These are phyloP conservation scores for Aureobasidium sp. DNA, from an alignment of 2,329 filamentous ascomycete species.

Conservation along the genomic window DNA sequence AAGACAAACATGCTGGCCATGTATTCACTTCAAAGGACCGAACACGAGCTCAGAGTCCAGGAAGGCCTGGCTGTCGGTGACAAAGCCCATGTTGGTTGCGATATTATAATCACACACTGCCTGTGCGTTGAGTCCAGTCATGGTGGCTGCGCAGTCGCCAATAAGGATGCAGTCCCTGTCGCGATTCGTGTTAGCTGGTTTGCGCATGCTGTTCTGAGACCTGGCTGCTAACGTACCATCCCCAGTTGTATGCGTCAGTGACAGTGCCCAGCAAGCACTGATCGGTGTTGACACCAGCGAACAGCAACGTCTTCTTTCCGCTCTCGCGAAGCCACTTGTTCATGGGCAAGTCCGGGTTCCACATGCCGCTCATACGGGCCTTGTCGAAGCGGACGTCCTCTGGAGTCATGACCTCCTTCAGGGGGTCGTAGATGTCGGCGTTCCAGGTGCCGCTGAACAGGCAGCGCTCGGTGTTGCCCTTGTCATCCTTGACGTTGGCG, in stretches of 20 bases:
- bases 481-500: constrained; percentile 28
- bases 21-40: constrained; percentile 6
- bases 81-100: constrained; percentile 36
- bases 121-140: constrained; percentile 33
- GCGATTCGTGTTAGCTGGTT: background rate
- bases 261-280: constrained; percentile 36
- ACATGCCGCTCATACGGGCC: constrained; percentile 35
- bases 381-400: constrained; percentile 38
- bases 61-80: constrained; percentile 31
- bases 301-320: constrained; percentile 35
- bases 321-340: constrained; percentile 33
- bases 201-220: background rate
- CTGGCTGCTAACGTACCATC: constrained; percentile 23
- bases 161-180: constrained; percentile 31
- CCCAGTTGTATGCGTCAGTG: constrained; percentile 35
- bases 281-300: constrained; percentile 37
- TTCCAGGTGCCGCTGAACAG: constrained; percentile 37
- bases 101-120: constrained; percentile 35
- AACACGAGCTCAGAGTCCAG: constrained; percentile 19
- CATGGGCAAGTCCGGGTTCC: constrained; percentile 33
- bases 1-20: background rate
- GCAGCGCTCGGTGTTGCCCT: constrained; percentile 33
- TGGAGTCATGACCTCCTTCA: constrained; percentile 30
- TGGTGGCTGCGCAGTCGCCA: constrained; percentile 34
- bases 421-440: constrained; percentile 34